phyloP scores from a whole-genome alignment of 129 eudicot genomes.

The Rutidosis leptorrhynchoides region DNA sequence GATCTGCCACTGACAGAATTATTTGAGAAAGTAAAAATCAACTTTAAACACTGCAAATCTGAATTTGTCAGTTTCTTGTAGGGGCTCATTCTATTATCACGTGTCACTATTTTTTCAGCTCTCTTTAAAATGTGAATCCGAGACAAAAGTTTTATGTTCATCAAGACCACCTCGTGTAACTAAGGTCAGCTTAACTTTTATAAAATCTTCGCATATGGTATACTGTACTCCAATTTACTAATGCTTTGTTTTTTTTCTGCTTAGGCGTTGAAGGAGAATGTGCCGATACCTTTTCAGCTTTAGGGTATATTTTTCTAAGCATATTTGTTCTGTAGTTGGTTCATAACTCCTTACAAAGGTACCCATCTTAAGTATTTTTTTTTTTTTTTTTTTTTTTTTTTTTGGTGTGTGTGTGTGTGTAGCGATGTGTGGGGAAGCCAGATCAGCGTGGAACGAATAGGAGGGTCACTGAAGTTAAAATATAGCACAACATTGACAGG shows the following conservation, averaged over 20 bases:
- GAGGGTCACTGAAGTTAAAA: conserved; percentile 33
- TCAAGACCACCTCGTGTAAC: conserved; percentile 21
- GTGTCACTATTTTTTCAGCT: conserved; percentile 43
- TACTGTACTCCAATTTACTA: not conserved
- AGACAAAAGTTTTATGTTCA: conserved; percentile 22
- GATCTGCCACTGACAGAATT: conserved; percentile 52
- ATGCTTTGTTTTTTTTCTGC: not conserved
- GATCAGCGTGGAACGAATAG: conserved; percentile 41
- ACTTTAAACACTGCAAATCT: not conserved
- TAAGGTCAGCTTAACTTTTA: conserved; percentile 45
- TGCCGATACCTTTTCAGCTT: conserved; percentile 39
- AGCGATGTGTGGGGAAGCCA: conserved; percentile 47
- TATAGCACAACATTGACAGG: conserved; percentile 40
- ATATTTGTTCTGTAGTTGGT: not conserved
- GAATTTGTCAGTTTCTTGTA: not conserved
- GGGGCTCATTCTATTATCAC: conserved; percentile 8
- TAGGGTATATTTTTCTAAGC: conserved; percentile 35
- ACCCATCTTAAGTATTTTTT: not conserved
- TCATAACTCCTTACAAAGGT: not conserved
- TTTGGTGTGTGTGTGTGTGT: too few species aligned
- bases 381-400: too few species aligned
- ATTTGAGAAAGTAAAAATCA: conserved; percentile 53
- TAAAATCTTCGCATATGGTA: not conserved
- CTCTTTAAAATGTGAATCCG: conserved; percentile 46
- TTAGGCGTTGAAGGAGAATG: conserved; percentile 53